phyloP scores from a whole-genome alignment of 306 rosid genomes.

The Erythrophleum fordii region DNA sequence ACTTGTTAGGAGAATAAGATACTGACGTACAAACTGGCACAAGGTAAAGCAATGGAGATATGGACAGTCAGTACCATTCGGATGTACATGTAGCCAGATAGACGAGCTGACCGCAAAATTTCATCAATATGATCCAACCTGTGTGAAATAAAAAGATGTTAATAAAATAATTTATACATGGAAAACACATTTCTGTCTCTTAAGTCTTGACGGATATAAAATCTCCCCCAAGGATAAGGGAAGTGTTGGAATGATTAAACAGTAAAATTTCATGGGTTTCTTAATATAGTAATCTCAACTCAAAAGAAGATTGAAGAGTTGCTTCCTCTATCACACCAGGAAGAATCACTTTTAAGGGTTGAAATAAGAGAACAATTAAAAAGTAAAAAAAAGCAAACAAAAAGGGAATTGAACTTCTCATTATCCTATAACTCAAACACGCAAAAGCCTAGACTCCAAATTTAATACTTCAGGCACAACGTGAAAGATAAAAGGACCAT shows the following conservation, averaged over 20 bases:
- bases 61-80: conserved; percentile 65
- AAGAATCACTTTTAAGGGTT: not conserved
- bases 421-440: not conserved
- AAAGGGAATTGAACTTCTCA: not conserved
- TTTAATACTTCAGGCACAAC: conserved; percentile 11
- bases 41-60: conserved; percentile 31
- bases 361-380: not conserved
- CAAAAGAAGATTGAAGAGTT: no score
- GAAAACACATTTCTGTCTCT: conserved; percentile 14
- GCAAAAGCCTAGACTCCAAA: conserved; percentile 28
- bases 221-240: no score
- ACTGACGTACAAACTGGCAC: not conserved
- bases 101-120: conserved; percentile 80
- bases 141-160: conserved; percentile 35
- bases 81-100: conserved; percentile 77
- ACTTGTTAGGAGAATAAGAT: conserved; percentile 14
- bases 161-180: not conserved
- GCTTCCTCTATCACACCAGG: no score
- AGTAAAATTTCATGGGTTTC: not conserved
- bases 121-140: conserved; percentile 90
- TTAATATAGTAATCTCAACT: conserved; percentile 18
- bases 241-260: no score
- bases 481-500: conserved; percentile 12
- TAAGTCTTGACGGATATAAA: not conserved
- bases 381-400: no score